A percentile compares a stretch with the other conserved stretches of the same genome.
phyloP scores from a whole-genome alignment of 2,329 filamentous ascomycete genomes.

The Xenosphaeropsis pyriputrescens region DNA sequence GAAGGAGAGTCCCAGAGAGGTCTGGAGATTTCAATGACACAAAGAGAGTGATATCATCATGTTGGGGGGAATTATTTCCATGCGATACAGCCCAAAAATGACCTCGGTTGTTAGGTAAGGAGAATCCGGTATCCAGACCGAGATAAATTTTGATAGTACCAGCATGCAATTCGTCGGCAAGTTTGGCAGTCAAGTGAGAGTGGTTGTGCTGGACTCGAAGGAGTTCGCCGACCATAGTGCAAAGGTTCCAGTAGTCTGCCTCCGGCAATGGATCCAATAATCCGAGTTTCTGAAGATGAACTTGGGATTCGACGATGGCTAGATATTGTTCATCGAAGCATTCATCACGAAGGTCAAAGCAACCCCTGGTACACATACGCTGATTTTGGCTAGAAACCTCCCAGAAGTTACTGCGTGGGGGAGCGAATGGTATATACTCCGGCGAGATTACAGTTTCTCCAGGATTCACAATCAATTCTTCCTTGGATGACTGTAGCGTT shows the following conservation, averaged over 20 bases:
- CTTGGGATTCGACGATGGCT: slow-evolving; percentile 17
- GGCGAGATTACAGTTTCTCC: slow-evolving; percentile 5
- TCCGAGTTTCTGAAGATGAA: slow-evolving; percentile 16
- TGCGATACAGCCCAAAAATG: slow-evolving; percentile 20
- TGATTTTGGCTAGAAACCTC: slow-evolving; percentile 14
- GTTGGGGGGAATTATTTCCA: slow-evolving; percentile 2
- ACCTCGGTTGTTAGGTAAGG: slow-evolving; percentile 16
- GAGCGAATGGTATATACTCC: slow-evolving; percentile 11
- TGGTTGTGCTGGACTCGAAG: not conserved
- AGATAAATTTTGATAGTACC: slow-evolving; percentile 16
- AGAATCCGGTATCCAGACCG: slow-evolving; percentile 21
- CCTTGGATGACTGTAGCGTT: not conserved
- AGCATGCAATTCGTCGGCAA: slow-evolving; percentile 15
- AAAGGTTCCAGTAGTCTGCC: slow-evolving; percentile 12
- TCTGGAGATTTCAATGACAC: slow-evolving; percentile 19
- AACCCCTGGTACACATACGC: slow-evolving; percentile 14
- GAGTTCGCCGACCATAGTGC: slow-evolving; percentile 11
- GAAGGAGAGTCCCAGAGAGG: slow-evolving; percentile 16
- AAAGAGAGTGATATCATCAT: slow-evolving; percentile 15
- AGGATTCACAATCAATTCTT: not conserved
- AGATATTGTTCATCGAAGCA: slow-evolving; percentile 15
- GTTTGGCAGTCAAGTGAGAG: slow-evolving; percentile 9
- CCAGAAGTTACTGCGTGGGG: slow-evolving; percentile 18
- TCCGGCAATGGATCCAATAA: slow-evolving; percentile 18
- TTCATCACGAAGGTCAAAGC: slow-evolving; percentile 16